Evolutionary conservation across 768 basidiomycete genomes (phyloP), one percentile per base, ranked within the genome.

Genomic region (Lentinula sp.): DNA sequence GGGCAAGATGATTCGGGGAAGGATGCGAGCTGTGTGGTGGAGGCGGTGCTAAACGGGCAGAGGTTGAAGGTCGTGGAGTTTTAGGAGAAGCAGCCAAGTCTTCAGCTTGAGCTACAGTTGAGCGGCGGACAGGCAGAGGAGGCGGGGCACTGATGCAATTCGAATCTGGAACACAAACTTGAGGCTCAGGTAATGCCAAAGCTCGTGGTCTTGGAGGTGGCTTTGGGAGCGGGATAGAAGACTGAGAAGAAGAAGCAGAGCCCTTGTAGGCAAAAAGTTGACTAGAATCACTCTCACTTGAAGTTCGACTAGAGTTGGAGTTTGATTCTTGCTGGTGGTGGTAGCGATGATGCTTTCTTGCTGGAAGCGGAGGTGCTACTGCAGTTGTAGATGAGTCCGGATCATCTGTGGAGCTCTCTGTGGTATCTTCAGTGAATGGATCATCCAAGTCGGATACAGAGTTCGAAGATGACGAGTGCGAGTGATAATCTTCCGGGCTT

Each of bases 41-140:
- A 39, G 37, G 35, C 18, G 59, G 59, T 10, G 59, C 48, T 13
- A 40, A 7, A 61, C 28, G 78, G 7, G 74, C 65, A 15, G 83
- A 81, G 9, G 84, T 78, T 21, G 82, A 81, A 8, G 84, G 78
- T 21, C 78, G 78, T 31, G 72, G 74, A 16, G 71, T 67, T 13
- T 62, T 68, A 1, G 65, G 58, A 16, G 65, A 62, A 43, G 70
- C 63, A 16, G 66, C 59, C 6, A 52, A 34, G 32, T 60, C 59
- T 40, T 60, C 48, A 5, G 50, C 59, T 32, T 60, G 67, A 66
- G 16, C 57, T 39, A 35, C 60, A 62, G 55, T 65, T 51, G 34
- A 42, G 39, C 8, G 70, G 66, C 8, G 69, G 67, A 59, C 67
- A 67, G 63, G 2, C 49, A 70, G 10, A 64, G 58, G 34, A 49